These are phyloP conservation scores for Cystobasidium onofrii DNA, from an alignment of 768 basidiomycete genomes.

Conservation along the genomic window DNA sequence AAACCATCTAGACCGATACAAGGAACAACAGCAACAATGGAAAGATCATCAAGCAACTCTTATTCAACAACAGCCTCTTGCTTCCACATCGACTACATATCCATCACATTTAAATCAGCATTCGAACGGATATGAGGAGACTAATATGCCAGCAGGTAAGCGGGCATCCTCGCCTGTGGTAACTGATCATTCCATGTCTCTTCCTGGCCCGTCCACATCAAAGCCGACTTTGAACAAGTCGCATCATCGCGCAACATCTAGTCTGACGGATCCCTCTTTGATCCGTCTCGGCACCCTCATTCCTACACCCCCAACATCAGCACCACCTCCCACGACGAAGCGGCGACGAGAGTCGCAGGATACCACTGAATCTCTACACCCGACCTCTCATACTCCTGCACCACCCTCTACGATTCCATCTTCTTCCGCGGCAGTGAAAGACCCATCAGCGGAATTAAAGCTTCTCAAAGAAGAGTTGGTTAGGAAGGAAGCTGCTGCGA, in stretches of 20 bases:
- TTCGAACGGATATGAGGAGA: neutral
- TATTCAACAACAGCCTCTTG: neutral
- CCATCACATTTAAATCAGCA: neutral
- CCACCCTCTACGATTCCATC: neutral
- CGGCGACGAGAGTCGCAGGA: neutral
- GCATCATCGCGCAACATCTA: neutral
- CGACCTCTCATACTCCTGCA: neutral
- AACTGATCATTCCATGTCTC: neutral
- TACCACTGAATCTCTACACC: neutral
- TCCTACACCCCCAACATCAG: neutral
- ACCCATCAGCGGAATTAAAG: neutral
- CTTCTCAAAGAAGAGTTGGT: neutral
- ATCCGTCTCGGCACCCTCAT: neutral
- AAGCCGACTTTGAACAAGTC: no score
- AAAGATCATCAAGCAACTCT: neutral
- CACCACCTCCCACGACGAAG: neutral
- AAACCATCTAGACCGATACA: neutral
- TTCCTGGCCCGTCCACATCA: no score
- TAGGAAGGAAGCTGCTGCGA: slow-evolving; percentile 10
- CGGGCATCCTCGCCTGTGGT: neutral
- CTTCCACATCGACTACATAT: neutral
- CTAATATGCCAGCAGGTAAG: neutral
- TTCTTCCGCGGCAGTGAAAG: neutral
- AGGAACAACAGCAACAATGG: slow-evolving; percentile 3
- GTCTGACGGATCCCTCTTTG: neutral